Percentiles rank a stretch among this genome's conserved stretches.
Evolutionary conservation across 176 grass and related monocot species (phyloP).

Genomic region (Luzula sylvatica): DNA sequence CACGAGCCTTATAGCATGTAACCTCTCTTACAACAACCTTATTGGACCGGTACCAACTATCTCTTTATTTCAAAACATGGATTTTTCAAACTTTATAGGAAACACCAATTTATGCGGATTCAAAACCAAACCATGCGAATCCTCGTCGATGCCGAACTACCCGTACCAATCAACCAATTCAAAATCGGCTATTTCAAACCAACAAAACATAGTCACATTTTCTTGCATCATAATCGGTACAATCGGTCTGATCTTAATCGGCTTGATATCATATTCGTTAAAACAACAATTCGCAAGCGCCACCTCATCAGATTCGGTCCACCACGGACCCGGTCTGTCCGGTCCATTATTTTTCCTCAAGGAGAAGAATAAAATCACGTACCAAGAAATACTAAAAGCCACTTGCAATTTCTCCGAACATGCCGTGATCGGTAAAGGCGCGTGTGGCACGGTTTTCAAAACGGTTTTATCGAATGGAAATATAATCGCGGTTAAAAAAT

Average conservation of each 20-base stretch:
- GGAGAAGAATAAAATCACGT: conserved; percentile 57
- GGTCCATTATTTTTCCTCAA: conserved; percentile 60
- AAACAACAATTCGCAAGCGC: conserved; percentile 47
- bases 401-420: conserved; percentile 71
- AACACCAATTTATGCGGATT: conserved; percentile 66
- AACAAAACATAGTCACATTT: conserved; percentile 76
- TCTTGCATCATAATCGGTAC: conserved; percentile 44
- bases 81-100: conserved; percentile 83
- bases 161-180: conserved; percentile 24
- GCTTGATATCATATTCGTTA: conserved; percentile 63
- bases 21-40: conserved; percentile 91
- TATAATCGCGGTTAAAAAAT: conserved; percentile 77
- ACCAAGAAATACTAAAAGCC: conserved; percentile 73
- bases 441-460: conserved; percentile 85
- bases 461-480: conserved; percentile 55
- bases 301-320: conserved; percentile 33
- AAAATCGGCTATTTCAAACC: conserved; percentile 31
- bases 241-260: conserved; percentile 75
- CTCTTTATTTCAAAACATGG: conserved; percentile 52
- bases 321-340: conserved; percentile 29
- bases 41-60: conserved; percentile 58
- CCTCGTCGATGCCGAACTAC: conserved; percentile 23
- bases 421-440: conserved; percentile 65
- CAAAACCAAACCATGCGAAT: conserved; percentile 40
- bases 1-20: conserved; percentile 74